Evolutionary conservation across 2,329 filamentous ascomycete genomes (phyloP).

Genomic region (Phoma sp.): DNA sequence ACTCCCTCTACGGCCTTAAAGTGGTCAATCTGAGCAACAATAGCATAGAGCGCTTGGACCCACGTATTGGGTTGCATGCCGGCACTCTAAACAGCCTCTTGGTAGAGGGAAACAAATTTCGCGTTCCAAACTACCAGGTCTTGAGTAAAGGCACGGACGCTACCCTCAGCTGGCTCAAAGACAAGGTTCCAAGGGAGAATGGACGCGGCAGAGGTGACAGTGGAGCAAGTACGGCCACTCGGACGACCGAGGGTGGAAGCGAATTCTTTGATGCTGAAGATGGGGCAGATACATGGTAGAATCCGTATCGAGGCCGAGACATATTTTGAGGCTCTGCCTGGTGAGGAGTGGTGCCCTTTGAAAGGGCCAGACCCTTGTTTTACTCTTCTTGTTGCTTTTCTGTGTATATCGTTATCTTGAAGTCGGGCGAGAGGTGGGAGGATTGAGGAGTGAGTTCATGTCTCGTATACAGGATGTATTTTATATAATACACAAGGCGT

Average conservation of each 20-base stretch:
- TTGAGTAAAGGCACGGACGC: conserved; percentile 88
- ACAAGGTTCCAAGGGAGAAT: conserved; percentile 64
- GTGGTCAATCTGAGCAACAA: conserved; percentile 84
- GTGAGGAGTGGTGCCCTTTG: not conserved
- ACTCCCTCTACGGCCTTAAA: conserved; percentile 74
- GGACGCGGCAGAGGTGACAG: not conserved
- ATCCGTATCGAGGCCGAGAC: not conserved
- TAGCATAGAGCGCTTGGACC: conserved; percentile 80
- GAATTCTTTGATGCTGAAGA: conserved; percentile 16
- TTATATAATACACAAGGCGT: not conserved
- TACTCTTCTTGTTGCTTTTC: not conserved
- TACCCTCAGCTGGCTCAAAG: conserved; percentile 78
- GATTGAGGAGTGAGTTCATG: not conserved
- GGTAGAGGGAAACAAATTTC: conserved; percentile 83
- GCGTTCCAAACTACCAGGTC: conserved; percentile 83
- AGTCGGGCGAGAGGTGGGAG: not conserved
- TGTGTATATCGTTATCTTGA: conserved; percentile 6
- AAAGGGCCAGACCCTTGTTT: not conserved
- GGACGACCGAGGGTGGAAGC: conserved; percentile 8
- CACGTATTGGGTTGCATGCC: conserved; percentile 77
- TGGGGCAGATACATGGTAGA: conserved; percentile 7
- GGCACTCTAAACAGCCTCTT: conserved; percentile 71
- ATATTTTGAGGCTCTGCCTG: not conserved
- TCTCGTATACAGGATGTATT: not conserved
- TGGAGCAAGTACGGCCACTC: not conserved